Conservation (phyloP, 2,329 filamentous ascomycete species). For the Colletotrichum sp. region DNA sequence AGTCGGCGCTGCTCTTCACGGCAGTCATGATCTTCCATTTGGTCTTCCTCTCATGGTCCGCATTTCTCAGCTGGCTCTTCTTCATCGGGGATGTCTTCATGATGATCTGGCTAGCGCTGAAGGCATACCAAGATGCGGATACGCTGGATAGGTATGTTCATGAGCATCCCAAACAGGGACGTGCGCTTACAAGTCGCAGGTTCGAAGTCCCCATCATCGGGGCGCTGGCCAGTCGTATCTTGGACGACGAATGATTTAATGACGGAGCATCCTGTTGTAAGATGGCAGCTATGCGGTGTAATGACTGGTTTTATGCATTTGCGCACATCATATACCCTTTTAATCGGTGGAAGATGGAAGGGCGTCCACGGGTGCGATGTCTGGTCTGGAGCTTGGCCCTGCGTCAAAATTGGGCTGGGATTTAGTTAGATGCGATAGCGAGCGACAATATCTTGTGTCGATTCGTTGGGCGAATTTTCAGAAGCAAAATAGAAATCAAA, state of each 20-base stretch:
- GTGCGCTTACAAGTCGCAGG: conserved; percentile 45
- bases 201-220: conserved; percentile 91
- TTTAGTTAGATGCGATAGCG: background rate
- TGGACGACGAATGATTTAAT: conserved; percentile 74
- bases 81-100: conserved; percentile 77
- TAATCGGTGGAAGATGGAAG: background rate
- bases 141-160: conserved; percentile 62
- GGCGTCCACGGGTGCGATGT: background rate
- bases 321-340: conserved; percentile 21
- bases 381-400: background rate
- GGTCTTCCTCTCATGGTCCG: conserved; percentile 79
- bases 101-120: conserved; percentile 77
- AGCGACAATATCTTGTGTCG: background rate
- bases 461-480: background rate
- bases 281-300: background rate
- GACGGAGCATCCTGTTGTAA: background rate
- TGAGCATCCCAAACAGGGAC: conserved; percentile 40
- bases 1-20: conserved; percentile 84
- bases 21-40: conserved; percentile 79
- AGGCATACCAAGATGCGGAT: conserved; percentile 84
- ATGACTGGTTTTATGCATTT: conserved; percentile 6
- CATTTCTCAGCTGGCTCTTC: conserved; percentile 82
- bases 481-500: background rate
- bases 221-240: conserved; percentile 81
- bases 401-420: background rate